Percentiles rank a stretch among this genome's conserved stretches.
Evolutionary conservation across 2,329 filamentous ascomycete species (phyloP).

Genomic region (Ceratocystis lukuohia): DNA sequence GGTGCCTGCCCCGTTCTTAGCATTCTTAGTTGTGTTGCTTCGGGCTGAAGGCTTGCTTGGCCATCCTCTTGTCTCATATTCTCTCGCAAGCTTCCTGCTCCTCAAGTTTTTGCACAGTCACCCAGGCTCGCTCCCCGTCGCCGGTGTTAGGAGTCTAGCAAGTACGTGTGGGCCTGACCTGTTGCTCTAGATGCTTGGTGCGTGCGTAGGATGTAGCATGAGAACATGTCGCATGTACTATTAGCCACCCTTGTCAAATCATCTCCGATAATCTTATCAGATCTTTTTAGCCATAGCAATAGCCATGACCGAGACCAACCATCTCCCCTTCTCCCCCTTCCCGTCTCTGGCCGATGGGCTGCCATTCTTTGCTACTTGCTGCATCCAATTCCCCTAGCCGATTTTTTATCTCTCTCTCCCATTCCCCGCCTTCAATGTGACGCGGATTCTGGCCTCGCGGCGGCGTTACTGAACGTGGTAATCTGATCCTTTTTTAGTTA

Average conservation of each 20-base stretch:
- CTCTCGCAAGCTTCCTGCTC: neutral
- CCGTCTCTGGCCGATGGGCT: neutral
- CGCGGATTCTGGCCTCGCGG: neutral
- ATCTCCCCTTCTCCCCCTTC: neutral
- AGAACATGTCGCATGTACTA: too few species aligned
- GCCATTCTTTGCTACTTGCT: neutral
- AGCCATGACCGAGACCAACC: neutral
- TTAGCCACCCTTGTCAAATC: neutral
- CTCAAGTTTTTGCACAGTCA: neutral
- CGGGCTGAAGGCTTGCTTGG: neutral
- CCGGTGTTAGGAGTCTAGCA: neutral
- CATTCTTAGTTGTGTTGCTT: neutral
- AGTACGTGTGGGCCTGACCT: neutral
- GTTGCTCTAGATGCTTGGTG: neutral
- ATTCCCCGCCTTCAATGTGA: neutral
- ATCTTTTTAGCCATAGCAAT: neutral
- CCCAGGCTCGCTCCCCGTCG: neutral
- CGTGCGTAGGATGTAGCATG: too few species aligned
- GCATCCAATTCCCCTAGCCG: neutral
- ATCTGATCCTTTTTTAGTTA: conserved; percentile 2
- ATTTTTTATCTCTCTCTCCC: neutral
- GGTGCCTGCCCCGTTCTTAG: neutral
- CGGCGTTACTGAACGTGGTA: conserved; percentile 4
- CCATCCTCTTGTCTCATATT: neutral
- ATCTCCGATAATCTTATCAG: neutral